A percentile compares a stretch with the other conserved stretches of the same genome.
Conservation (phyloP, 441 rosid species). For the Croton setiger region DNA sequence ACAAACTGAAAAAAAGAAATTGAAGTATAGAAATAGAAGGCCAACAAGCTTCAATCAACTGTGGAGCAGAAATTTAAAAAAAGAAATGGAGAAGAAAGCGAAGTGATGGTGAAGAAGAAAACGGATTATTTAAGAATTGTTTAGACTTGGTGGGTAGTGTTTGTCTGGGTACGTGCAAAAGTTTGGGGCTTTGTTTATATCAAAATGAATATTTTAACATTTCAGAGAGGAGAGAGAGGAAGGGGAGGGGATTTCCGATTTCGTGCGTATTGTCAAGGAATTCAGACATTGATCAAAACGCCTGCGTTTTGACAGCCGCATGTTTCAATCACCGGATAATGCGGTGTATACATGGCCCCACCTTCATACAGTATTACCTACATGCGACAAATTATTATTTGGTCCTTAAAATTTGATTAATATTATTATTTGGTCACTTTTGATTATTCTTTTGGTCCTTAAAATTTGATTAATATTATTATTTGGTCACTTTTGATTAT, state of each 20-base stretch:
- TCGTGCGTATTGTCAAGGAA: not conserved
- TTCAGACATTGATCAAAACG: not conserved
- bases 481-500: too few species aligned
- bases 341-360: not conserved
- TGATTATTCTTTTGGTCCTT: too few species aligned
- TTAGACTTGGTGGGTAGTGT: slow-evolving; percentile 8
- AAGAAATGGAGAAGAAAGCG: not conserved
- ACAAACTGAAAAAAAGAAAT: not conserved
- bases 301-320: not conserved
- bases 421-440: too few species aligned
- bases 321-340: not conserved
- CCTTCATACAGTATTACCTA: not conserved
- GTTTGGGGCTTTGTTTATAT: slow-evolving; percentile 8
- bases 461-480: too few species aligned
- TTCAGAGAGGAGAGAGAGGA: too few species aligned
- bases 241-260: not conserved
- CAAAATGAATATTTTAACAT: not conserved
- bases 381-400: too few species aligned
- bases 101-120: not conserved
- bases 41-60: not conserved
- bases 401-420: too few species aligned
- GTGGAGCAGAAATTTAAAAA: not conserved
- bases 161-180: slow-evolving; percentile 11
- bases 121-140: not conserved
- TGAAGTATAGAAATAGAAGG: not conserved